Conservation (phyloP, 176 grass and related monocot genomes). For the Stipa capillata region DNA sequence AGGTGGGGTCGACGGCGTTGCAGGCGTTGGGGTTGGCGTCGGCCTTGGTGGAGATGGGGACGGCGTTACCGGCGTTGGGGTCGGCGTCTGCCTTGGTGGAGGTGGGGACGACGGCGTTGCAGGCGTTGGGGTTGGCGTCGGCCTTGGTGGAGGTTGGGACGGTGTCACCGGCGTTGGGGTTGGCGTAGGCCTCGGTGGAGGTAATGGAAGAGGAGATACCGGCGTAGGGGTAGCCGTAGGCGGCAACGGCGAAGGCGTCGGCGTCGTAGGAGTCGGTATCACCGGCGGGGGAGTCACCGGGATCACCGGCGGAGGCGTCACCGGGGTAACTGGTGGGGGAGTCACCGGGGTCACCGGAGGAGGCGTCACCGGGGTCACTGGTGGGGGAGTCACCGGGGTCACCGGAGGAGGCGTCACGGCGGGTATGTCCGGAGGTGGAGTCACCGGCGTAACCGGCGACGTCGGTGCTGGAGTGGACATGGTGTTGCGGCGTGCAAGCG, state of each 20-base stretch:
- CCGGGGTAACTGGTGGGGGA: neutral
- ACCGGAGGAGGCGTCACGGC: neutral
- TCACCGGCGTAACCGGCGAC: neutral
- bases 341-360: neutral
- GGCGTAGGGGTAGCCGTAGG: neutral
- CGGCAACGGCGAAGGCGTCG: neutral
- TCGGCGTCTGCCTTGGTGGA: neutral
- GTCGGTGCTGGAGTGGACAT: neutral
- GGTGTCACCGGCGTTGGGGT: neutral
- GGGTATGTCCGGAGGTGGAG: neutral
- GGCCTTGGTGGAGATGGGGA: neutral
- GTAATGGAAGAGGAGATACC: neutral
- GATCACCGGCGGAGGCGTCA: neutral
- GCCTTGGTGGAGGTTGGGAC: neutral
- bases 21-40: neutral
- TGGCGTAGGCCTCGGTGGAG: neutral
- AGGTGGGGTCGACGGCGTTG: neutral
- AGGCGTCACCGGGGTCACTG: neutral
- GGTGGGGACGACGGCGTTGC: neutral
- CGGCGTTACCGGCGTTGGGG: neutral
- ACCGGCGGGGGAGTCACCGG: neutral
- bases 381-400: neutral
- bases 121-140: neutral
- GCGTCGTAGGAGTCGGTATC: neutral
- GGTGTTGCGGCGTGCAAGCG: neutral